phyloP scores from a whole-genome alignment of 345 rosid genomes.

The Geranium brycei region DNA sequence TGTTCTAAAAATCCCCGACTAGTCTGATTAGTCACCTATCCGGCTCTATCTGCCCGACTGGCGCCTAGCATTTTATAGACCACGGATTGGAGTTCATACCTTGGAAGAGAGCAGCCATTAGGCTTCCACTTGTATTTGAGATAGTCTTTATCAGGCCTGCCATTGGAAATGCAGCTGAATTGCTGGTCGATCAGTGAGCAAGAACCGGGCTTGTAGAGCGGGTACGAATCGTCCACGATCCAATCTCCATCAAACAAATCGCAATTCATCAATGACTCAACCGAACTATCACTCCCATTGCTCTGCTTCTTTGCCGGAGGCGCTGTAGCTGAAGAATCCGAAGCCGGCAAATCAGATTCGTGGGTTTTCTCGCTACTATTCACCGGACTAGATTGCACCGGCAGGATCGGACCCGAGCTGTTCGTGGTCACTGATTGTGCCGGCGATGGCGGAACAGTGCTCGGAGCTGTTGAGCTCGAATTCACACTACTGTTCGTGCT shows the following conservation, averaged over 20 bases:
- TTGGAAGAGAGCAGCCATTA: slow-evolving; percentile 11
- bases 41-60: no score
- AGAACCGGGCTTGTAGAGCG: slow-evolving; percentile 18
- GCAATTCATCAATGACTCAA: slow-evolving; percentile 37
- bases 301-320: slow-evolving; percentile 24
- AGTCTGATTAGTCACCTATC: no score
- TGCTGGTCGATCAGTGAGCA: slow-evolving; percentile 15
- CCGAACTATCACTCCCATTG: slow-evolving; percentile 17
- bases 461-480: rapidly evolving
- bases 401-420: neutral
- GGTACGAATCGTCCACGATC: slow-evolving; percentile 26
- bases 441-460: neutral
- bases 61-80: no score
- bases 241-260: slow-evolving; percentile 32
- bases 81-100: slow-evolving; percentile 5
- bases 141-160: slow-evolving; percentile 16
- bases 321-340: slow-evolving; percentile 30
- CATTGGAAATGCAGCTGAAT: slow-evolving; percentile 16
- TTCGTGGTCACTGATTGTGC: neutral
- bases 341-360: slow-evolving; percentile 12
- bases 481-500: neutral
- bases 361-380: slow-evolving; percentile 8
- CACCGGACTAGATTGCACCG: neutral
- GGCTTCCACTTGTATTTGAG: slow-evolving; percentile 22
- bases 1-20: no score